Conservation (phyloP, 768 basidiomycete species). For the Cystobasidium onofrii region DNA sequence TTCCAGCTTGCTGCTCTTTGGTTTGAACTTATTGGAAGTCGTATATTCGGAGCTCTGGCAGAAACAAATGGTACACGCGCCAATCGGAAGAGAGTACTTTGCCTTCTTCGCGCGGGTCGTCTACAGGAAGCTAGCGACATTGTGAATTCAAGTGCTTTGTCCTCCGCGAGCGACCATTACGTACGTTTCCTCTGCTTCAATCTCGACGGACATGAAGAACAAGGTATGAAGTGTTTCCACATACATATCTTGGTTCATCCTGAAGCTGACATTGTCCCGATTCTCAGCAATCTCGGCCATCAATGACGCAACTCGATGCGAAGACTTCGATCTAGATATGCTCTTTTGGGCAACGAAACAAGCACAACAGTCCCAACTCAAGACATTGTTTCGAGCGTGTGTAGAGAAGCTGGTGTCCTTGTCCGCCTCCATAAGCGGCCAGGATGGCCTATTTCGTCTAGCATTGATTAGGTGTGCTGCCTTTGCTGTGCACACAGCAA, state of each 20-base stretch:
- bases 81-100: background rate
- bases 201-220: background rate
- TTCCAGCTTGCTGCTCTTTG: background rate
- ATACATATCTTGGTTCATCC: too few relatives aligned
- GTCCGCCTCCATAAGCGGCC: background rate
- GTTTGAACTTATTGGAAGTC: background rate
- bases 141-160: background rate
- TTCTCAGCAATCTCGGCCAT: background rate
- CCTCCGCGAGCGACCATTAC: constrained; percentile 5
- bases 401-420: background rate
- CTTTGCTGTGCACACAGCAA: background rate
- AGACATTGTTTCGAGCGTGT: background rate
- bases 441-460: background rate
- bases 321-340: background rate
- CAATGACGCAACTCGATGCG: background rate
- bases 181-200: background rate
- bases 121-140: background rate
- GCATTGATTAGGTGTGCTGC: background rate
- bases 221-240: too few relatives aligned
- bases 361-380: background rate
- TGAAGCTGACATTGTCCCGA: background rate
- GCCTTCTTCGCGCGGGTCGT: background rate
- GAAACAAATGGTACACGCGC: background rate
- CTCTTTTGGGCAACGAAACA: constrained; percentile 7
- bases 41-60: background rate